Base-by-base conservation (phyloP, 768 basidiomycete species). In the Termitomyces sp. region DNA sequence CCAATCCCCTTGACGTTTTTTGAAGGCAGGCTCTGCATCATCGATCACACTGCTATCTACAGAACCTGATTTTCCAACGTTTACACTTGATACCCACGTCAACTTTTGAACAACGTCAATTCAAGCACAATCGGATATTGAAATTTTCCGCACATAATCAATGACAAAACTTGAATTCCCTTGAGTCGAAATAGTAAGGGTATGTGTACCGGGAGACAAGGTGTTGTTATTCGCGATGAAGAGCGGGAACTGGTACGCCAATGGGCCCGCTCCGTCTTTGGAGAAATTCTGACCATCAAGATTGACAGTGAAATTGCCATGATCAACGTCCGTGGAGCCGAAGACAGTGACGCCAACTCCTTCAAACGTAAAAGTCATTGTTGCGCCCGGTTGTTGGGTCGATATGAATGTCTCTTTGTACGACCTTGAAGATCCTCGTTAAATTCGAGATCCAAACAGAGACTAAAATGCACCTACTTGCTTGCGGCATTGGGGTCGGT, bases 1-100 rank as follows among this genome's bases (percentile, higher is more conserved):
- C 53, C 40, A 53, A 2, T 10, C 32, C 15, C 48, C 42, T 46
- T 44, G 30, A 12, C 7, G 37, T 17, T 30, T 45, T 9, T 37
- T 10, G 28, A 58, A 58, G 15, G 37, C 57, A 43, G 43, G 38
- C 7, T 46, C 57, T 21, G 49, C 22, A 50, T 55, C 53, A 42
- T 58, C 57, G 17, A 54, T 11, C 2, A 58, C 53, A 9, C 2
- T 35, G 14, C n/a, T 7, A 26, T 3, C 17, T 11, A 51, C 32
- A n/a, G 53, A 15, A n/a, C 57, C 53, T 17, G 24, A 41, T 34
- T 55, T 58, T 10, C 26, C 38, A 37, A 19, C 22, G 15, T 54
- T 35, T 5, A 55, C 37, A 24, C 22, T 58, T 3, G 57, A 58
- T 8, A 50, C 35, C 53, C 57, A 58, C 14, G 48, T 46, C 15